These are phyloP conservation scores for Phytophthora palmivora DNA, from an alignment of 352 stramenopile genomes.

Conservation along the genomic window DNA sequence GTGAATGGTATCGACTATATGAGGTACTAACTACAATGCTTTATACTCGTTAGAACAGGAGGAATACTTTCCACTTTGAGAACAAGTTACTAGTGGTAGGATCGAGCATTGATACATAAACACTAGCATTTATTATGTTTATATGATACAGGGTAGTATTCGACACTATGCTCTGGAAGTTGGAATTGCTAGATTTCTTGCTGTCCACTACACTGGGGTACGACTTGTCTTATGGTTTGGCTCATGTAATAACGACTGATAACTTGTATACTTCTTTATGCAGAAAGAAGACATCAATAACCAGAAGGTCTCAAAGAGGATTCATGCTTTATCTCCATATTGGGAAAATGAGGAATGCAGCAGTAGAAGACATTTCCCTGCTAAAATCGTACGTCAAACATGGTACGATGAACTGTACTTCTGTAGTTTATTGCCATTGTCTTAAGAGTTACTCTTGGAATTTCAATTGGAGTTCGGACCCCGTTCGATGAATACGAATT, in stretches of 20 bases:
- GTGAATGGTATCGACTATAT: not conserved
- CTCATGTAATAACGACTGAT: not conserved
- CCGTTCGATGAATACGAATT: slow-evolving; percentile 73
- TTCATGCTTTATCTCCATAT: slow-evolving; percentile 69
- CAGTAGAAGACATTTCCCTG: slow-evolving; percentile 72
- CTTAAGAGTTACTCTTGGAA: no score
- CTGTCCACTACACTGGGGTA: slow-evolving; percentile 63
- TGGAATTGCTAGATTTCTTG: slow-evolving; percentile 74
- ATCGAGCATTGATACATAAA: no score
- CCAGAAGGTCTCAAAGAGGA: slow-evolving; percentile 65
- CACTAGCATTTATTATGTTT: no score
- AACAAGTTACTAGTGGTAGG: slow-evolving; percentile 56
- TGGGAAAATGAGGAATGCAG: slow-evolving; percentile 66
- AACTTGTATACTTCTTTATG: not conserved
- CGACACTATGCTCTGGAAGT: slow-evolving; percentile 78
- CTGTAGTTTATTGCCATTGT: no score
- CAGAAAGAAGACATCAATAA: slow-evolving; percentile 66
- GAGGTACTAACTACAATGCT: not conserved
- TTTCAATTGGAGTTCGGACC: slow-evolving; percentile 69
- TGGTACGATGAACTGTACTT: slow-evolving; percentile 41
- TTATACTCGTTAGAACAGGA: slow-evolving; percentile 49
- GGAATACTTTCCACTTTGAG: slow-evolving; percentile 82
- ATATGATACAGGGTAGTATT: slow-evolving; percentile 56
- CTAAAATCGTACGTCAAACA: slow-evolving; percentile 67
- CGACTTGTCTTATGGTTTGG: not conserved